These are phyloP conservation scores for Remersonia thermophila DNA, from an alignment of 2,329 filamentous ascomycete species.

Conservation along the genomic window DNA sequence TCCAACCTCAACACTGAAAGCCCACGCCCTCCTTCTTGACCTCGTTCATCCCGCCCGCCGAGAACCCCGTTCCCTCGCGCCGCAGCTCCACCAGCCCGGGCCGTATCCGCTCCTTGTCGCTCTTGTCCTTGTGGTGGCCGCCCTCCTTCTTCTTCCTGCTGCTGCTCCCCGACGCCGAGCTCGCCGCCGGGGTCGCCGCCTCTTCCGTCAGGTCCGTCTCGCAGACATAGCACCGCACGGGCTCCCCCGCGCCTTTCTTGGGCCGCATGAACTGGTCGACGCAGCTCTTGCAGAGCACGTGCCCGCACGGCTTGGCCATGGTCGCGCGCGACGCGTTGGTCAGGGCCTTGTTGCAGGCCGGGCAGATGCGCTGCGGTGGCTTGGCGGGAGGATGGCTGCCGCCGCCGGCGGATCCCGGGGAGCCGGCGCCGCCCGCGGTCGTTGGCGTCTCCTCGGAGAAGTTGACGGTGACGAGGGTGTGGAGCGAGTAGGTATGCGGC, in stretches of 20 bases:
- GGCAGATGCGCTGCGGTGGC: slow-evolving; percentile 47
- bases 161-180: background rate
- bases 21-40: slow-evolving; percentile 65
- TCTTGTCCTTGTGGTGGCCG: slow-evolving; percentile 21
- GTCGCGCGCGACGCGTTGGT: slow-evolving; percentile 74
- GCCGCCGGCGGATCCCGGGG: too few species aligned
- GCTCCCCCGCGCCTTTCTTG: slow-evolving; percentile 17
- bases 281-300: slow-evolving; percentile 80
- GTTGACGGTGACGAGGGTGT: slow-evolving; percentile 60
- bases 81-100: slow-evolving; percentile 68
- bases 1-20: slow-evolving; percentile 3
- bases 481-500: slow-evolving; percentile 65
- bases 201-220: slow-evolving; percentile 58
- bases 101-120: slow-evolving; percentile 45
- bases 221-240: slow-evolving; percentile 72
- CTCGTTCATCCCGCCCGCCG: slow-evolving; percentile 70
- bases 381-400: slow-evolving; percentile 29
- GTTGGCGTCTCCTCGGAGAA: slow-evolving; percentile 56
- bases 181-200: slow-evolving; percentile 31
- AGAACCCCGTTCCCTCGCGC: slow-evolving; percentile 86
- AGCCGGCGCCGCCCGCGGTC: too few species aligned
- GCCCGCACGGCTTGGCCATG: slow-evolving; percentile 77
- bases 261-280: slow-evolving; percentile 70
- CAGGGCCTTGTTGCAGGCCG: slow-evolving; percentile 71
- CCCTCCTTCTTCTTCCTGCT: too few species aligned